These are phyloP conservation scores for Stephania japonica DNA, from an alignment of 164 flowering plant genomes.

Conservation along the genomic window DNA sequence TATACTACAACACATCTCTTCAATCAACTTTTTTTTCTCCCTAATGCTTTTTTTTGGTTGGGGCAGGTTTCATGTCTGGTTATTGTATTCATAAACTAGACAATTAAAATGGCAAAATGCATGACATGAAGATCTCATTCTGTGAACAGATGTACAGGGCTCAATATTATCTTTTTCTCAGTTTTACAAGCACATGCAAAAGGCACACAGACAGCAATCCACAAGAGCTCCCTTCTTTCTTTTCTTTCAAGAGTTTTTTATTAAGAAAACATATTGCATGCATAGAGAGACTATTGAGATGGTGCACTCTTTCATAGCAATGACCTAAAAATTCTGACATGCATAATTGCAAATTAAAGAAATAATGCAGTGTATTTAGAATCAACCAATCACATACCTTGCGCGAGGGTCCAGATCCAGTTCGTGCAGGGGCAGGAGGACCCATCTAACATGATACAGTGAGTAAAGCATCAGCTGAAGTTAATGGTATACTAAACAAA, in stretches of 20 bases:
- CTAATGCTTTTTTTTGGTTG: background rate
- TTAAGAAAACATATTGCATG: background rate
- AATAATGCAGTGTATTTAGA: background rate
- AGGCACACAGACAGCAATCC: too few species aligned
- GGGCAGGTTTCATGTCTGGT: too few species aligned
- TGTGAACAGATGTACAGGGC: background rate
- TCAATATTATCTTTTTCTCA: background rate
- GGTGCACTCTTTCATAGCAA: background rate
- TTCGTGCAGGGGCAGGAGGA: slow-evolving; percentile 45
- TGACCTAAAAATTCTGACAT: background rate
- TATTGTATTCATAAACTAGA: too few species aligned
- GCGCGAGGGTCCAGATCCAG: slow-evolving; percentile 54
- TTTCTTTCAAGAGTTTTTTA: background rate
- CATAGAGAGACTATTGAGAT: background rate
- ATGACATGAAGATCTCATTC: background rate
- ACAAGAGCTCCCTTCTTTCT: background rate
- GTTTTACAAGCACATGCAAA: too few species aligned
- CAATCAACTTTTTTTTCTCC: background rate
- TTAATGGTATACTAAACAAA: background rate
- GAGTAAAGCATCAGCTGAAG: background rate
- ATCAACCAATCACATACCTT: slow-evolving; percentile 38
- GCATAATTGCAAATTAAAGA: background rate
- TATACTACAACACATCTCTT: background rate
- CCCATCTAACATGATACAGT: slow-evolving; percentile 29
- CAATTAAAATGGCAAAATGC: too few species aligned